Base-by-base conservation (phyloP, 192 early-diverging fungal species). In the Neocallimastix lanati region DNA sequence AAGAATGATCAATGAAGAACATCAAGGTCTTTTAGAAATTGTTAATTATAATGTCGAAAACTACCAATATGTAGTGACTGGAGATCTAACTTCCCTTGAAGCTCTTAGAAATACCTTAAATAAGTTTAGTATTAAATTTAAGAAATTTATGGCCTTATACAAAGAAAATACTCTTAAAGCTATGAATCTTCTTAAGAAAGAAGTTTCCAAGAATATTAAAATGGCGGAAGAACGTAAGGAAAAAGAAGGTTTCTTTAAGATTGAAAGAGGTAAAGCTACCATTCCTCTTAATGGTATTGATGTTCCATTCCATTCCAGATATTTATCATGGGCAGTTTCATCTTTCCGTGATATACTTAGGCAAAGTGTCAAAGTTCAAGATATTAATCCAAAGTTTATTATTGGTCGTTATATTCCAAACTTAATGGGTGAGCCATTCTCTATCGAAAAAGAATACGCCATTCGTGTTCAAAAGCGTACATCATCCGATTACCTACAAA, bases 11-110 rank as follows among this genome's bases (percentile, higher is more conserved):
- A 92, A 93, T 78, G 88, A 91, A 82, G 88, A 90, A 79, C 90
- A 92, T 78, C 87, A 89, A 79, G 91, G 90, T 58, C 86, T 96
- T n/a, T 83, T 96, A 79, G 96, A 98, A 82, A 95, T 96, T 81
- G 95, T 98, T 84, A 98, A 98, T 86, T 96, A 91, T 91, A 98
- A 98, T 87, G 95, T 98, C 77, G 95, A 96, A 84, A 95, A 95
- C 88, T 92, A 93, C 90, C 96, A 97, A 85, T 97, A 97, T 80
- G 95, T 97, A 13, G 91, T 94, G 80, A 94, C 96, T 77, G 96
- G 96, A 84, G 90, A 93, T 78, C 85, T 94, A 79, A 84, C 88
- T 79, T 91, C 91, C 84, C 85, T 97, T 76, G 95, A 96, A 76
- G 88, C 89, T 27, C 88, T 97, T 79, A 89, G 93, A n/a, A 88